Evolutionary conservation across 2,329 filamentous ascomycete species (phyloP).

Genomic region (Metarhizium robertsii): DNA sequence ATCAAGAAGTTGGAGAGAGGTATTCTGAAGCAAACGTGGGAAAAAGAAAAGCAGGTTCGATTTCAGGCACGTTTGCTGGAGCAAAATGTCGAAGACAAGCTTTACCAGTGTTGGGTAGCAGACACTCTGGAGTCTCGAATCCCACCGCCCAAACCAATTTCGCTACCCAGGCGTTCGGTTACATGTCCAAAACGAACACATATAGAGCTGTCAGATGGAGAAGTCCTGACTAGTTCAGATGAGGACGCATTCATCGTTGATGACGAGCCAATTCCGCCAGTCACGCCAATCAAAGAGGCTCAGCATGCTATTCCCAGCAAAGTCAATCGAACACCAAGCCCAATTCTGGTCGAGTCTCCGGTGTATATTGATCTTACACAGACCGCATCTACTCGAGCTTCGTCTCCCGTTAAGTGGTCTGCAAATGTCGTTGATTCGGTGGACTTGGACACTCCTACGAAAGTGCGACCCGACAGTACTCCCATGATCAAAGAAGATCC

Average conservation of each 20-base stretch:
- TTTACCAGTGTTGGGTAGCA: conserved; percentile 43
- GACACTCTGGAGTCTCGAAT: conserved; percentile 31
- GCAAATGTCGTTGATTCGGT: not conserved
- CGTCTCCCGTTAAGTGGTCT: conserved; percentile 8
- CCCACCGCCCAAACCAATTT: conserved; percentile 27
- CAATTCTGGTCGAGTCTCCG: conserved; percentile 11
- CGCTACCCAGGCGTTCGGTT: conserved; percentile 11
- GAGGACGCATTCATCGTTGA: conserved; percentile 41
- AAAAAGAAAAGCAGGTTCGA: conserved; percentile 39
- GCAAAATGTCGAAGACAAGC: conserved; percentile 44
- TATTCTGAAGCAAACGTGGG: conserved; percentile 45
- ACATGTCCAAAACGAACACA: conserved; percentile 14
- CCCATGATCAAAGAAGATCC: not conserved
- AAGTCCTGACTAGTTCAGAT: conserved; percentile 41
- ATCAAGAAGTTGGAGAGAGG: conserved; percentile 45
- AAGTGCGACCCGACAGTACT: not conserved
- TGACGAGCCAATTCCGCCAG: not conserved
- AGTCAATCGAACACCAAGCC: not conserved
- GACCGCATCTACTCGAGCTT: conserved; percentile 6
- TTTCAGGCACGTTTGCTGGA: conserved; percentile 28
- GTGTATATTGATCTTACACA: conserved; percentile 22
- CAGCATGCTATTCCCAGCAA: not conserved
- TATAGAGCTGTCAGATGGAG: conserved; percentile 22
- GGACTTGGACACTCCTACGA: conserved; percentile 17
- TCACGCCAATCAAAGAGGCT: not conserved